Conservation (phyloP, 371 early-diverging fungal genomes). For the Mortierella sp. region DNA sequence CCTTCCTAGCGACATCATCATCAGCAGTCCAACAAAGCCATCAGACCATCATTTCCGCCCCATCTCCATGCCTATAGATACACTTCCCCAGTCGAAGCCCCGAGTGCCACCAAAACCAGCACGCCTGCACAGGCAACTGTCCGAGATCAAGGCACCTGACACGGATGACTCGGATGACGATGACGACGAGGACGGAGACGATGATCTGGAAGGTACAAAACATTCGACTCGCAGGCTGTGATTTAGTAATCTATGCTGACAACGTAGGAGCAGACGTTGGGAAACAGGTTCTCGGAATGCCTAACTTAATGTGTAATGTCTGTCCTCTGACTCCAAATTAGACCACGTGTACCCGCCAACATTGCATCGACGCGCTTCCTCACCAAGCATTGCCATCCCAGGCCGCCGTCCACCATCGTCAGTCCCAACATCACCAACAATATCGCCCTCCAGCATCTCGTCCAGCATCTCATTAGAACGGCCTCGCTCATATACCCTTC, state of each 20-base stretch:
- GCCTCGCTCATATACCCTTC: conserved; percentile 36
- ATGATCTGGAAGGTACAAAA: conserved; percentile 33
- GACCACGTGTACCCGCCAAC: conserved; percentile 36
- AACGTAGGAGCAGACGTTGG: too few relatives aligned
- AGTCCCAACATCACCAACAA: conserved; percentile 40
- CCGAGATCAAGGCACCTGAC: conserved; percentile 27
- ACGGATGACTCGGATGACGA: conserved; percentile 42
- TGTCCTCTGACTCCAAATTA: not conserved
- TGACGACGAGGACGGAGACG: conserved; percentile 24
- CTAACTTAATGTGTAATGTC: too few relatives aligned
- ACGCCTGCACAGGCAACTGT: conserved; percentile 32
- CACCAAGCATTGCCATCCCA: conserved; percentile 50
- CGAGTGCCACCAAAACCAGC: conserved; percentile 51
- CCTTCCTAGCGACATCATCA: not conserved
- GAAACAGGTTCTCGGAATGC: too few relatives aligned
- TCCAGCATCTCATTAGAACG: conserved; percentile 41
- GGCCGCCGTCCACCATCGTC: conserved; percentile 39
- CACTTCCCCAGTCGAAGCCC: conserved; percentile 41
- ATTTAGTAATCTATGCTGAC: not conserved
- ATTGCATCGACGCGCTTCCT: conserved; percentile 51
- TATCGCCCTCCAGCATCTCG: conserved; percentile 43
- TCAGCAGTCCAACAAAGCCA: conserved; percentile 1
- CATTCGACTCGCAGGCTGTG: too few relatives aligned
- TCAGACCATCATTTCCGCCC: conserved; percentile 16
- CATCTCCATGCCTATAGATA: conserved; percentile 30